Conservation (phyloP, 257 asterid species). For the Ocimum tenuiflorum region DNA sequence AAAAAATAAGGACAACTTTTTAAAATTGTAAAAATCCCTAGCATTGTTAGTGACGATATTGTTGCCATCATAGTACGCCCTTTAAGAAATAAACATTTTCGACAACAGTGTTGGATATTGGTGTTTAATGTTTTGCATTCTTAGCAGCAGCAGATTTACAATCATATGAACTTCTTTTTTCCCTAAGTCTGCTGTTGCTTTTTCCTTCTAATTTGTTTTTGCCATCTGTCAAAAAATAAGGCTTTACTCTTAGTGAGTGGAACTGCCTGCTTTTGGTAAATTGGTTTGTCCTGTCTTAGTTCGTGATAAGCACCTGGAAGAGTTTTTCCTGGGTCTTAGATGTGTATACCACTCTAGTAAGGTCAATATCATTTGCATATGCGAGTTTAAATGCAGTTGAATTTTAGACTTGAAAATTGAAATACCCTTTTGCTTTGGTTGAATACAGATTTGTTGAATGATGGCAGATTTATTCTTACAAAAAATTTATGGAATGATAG, state of each 20-base stretch:
- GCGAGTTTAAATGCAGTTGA: background rate
- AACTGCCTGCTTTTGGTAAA: background rate
- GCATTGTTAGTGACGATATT: background rate
- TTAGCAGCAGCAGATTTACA: background rate
- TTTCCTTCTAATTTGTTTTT: background rate
- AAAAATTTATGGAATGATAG: no score
- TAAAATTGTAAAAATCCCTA: no score
- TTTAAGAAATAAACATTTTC: no score
- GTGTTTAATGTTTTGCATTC: background rate
- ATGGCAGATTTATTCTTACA: background rate
- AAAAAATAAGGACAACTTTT: no score
- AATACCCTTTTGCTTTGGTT: background rate
- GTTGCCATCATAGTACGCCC: background rate
- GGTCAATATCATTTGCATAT: background rate
- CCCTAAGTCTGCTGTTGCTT: background rate
- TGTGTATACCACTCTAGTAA: background rate
- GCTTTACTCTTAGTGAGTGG: background rate
- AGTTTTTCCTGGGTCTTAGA: background rate
- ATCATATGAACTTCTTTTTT: background rate
- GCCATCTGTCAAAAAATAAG: background rate
- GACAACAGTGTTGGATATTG: background rate
- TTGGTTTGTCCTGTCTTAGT: background rate
- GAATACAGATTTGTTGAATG: background rate
- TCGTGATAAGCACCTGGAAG: background rate
- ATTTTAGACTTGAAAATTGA: background rate